These are phyloP conservation scores for Penicillium paradoxum DNA, from an alignment of 495 filamentous ascomycete species.

Conservation along the genomic window DNA sequence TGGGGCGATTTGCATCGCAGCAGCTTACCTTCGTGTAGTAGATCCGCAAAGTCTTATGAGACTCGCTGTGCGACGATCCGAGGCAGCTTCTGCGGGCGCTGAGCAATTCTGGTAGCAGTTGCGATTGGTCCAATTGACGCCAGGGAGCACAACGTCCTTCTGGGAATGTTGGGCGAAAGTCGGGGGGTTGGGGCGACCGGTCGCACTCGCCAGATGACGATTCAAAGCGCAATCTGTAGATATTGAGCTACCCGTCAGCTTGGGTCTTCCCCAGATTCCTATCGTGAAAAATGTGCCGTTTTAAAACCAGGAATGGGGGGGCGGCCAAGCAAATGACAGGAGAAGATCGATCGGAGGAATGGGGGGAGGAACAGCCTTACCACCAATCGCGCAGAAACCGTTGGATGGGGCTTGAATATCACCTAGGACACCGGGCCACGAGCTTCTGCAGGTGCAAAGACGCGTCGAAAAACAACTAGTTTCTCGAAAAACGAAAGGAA, in stretches of 20 bases:
- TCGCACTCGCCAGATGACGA: conserved; percentile 26
- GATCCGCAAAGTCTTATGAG: conserved; percentile 10
- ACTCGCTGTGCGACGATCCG: conserved; percentile 11
- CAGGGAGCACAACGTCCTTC: conserved; percentile 20
- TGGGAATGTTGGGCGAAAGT: conserved; percentile 17
- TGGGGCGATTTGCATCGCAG: conserved; percentile 10
- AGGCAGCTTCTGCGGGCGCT: conserved; percentile 9
- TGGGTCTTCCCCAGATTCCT: conserved; percentile 8
- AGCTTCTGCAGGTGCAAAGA: conserved; percentile 46
- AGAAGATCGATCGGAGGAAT: conserved; percentile 54
- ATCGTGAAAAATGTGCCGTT: conserved; percentile 20
- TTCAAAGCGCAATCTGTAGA: conserved; percentile 17
- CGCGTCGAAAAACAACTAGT: conserved; percentile 16
- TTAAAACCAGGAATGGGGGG: conserved; percentile 10
- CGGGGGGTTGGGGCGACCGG: conserved; percentile 22
- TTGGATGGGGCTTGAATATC: conserved; percentile 4
- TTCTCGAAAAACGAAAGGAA: conserved; percentile 12
- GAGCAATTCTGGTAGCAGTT: conserved; percentile 1
- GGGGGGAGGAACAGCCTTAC: conserved; percentile 17
- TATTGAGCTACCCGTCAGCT: conserved; percentile 12
- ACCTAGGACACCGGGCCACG: conserved; percentile 9
- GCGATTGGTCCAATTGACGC: conserved; percentile 19
- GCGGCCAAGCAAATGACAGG: conserved; percentile 39
- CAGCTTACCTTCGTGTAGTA: conserved; percentile 21
- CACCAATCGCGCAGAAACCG: conserved; percentile 16